phyloP scores from a whole-genome alignment of 257 asterid genomes.

The Osmanthus fragrans region DNA sequence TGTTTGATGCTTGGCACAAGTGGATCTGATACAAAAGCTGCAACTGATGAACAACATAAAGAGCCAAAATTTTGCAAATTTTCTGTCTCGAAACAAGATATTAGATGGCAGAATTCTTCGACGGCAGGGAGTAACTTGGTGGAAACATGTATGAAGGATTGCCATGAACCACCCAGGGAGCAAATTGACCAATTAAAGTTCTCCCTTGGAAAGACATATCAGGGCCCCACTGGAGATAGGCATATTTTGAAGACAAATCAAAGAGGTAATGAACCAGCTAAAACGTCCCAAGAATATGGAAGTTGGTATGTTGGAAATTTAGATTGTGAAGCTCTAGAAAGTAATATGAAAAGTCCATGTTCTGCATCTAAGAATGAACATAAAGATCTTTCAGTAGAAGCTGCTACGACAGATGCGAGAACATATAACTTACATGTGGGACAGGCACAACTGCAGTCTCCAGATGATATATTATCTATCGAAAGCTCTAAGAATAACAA shows the following conservation, averaged over 20 bases:
- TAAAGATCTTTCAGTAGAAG: slow-evolving; percentile 28
- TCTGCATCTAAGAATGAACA: slow-evolving; percentile 25
- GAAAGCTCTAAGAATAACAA: slow-evolving; percentile 27
- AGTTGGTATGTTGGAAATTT: slow-evolving; percentile 22
- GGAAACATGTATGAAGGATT: slow-evolving; percentile 32
- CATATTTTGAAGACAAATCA: slow-evolving; percentile 27
- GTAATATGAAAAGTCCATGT: slow-evolving; percentile 29
- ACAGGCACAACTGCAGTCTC: slow-evolving; percentile 34
- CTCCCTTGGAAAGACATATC: slow-evolving; percentile 33
- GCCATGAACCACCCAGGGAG: slow-evolving; percentile 30
- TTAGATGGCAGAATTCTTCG: slow-evolving; percentile 26
- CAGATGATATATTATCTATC: slow-evolving; percentile 26
- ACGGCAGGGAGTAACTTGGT: slow-evolving; percentile 23
- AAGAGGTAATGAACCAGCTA: slow-evolving; percentile 28
- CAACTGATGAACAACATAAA: slow-evolving; percentile 28
- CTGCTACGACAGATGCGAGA: slow-evolving; percentile 26
- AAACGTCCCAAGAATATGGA: slow-evolving; percentile 29
- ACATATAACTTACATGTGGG: slow-evolving; percentile 21
- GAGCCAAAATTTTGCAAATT: slow-evolving; percentile 19
- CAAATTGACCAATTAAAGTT: slow-evolving; percentile 26
- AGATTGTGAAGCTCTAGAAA: slow-evolving; percentile 22
- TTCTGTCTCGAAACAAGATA: slow-evolving; percentile 32
- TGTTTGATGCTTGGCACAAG: slow-evolving; percentile 7
- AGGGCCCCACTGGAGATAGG: slow-evolving; percentile 28
- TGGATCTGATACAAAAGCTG: slow-evolving; percentile 33